These are phyloP conservation scores for Strigomonas culicis DNA, from an alignment of 208 protist genomes.

Conservation along the genomic window DNA sequence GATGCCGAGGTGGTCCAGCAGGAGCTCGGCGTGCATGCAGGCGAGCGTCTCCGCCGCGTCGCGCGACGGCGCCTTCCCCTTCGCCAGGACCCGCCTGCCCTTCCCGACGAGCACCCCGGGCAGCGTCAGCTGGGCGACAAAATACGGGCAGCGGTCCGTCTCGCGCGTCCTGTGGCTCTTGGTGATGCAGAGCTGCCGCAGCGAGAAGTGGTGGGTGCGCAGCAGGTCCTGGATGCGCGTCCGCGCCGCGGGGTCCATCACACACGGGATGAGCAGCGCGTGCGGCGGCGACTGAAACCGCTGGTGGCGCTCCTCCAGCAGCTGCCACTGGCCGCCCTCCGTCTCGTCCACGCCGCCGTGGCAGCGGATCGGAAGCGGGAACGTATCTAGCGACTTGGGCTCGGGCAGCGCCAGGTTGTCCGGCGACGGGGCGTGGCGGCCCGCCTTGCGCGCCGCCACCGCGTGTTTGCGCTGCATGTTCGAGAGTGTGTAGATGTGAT, in stretches of 20 bases:
- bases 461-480: conserved; percentile 87
- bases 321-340: conserved; percentile 73
- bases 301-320: conserved; percentile 38
- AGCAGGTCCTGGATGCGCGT: conserved; percentile 58
- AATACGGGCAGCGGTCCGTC: not conserved
- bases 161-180: not conserved
- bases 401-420: conserved; percentile 35
- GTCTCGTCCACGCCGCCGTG: conserved; percentile 60
- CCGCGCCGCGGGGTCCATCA: conserved; percentile 48
- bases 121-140: not conserved
- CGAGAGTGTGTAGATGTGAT: conserved; percentile 82
- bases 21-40: conserved; percentile 88
- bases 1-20: conserved; percentile 63
- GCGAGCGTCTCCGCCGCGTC: conserved; percentile 60
- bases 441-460: conserved; percentile 53
- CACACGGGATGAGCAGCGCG: conserved; percentile 67
- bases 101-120: not conserved
- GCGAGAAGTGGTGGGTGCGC: conserved; percentile 29
- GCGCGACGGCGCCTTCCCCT: conserved; percentile 59
- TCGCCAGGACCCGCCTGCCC: conserved; percentile 16
- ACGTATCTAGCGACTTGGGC: conserved; percentile 10
- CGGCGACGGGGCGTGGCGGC: conserved; percentile 68
- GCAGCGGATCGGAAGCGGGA: conserved; percentile 69
- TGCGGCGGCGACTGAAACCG: conserved; percentile 38
- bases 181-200: conserved; percentile 27